Evolutionary conservation across 345 rosid genomes (phyloP).

Genomic region (Euphorbia tirucalli): DNA sequence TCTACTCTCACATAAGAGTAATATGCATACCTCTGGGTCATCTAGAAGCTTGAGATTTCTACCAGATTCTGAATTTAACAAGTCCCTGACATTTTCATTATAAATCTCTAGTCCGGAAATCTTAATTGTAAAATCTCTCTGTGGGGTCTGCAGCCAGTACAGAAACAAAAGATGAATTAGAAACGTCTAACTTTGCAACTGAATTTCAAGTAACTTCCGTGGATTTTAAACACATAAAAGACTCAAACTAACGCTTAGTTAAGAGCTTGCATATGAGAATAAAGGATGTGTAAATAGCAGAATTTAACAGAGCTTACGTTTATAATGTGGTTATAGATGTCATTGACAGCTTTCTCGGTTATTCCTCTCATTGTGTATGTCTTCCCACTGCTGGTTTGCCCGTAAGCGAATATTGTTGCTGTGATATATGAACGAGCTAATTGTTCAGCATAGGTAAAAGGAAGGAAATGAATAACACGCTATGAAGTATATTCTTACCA

Average conservation of each 20-base stretch:
- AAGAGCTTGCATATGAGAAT: neutral
- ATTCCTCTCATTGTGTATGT: conserved; percentile 98
- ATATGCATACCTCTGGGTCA: conserved; percentile 84
- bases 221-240: neutral
- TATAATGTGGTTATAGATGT: conserved; percentile 82
- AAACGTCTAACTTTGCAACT: neutral
- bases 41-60: conserved; percentile 95
- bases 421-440: conserved; percentile 15
- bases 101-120: conserved; percentile 97
- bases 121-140: conserved; percentile 89
- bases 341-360: conserved; percentile 96
- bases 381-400: conserved; percentile 99
- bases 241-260: neutral
- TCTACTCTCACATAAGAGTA: neutral
- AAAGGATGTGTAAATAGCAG: neutral
- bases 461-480: neutral
- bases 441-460: neutral
- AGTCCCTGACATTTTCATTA: conserved; percentile 91
- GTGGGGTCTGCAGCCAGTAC: conserved; percentile 65
- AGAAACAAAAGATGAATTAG: conserved; percentile 18
- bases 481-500: conserved; percentile 43
- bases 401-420: conserved; percentile 99
- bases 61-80: conserved; percentile 86
- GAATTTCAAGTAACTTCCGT: neutral
- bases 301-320: conserved; percentile 46